Evolutionary conservation across 345 rosid genomes (phyloP), one percentile per base, ranked within the genome.

Genomic region (Syzygium oleosum): DNA sequence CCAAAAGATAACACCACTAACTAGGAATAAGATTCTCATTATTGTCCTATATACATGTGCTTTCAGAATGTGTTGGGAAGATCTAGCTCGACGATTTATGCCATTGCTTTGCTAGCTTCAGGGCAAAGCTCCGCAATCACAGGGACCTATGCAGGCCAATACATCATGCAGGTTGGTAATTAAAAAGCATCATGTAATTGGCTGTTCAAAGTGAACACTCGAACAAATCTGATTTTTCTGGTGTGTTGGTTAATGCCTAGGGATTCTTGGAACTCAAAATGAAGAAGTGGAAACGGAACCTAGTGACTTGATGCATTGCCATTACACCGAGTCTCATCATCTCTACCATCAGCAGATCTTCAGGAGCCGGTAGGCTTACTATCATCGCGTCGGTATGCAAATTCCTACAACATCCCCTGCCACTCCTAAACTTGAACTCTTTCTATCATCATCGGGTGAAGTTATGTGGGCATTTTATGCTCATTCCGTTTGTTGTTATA

Each of bases 121-220:
- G 96, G 96, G 46, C 46, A 43, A 43, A 43, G 46, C 46, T 43
- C 46, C 7, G 46, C 46, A 43, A 41, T 41, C 43, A 7, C 98
- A 95, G 98, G 96, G 43, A 95, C 98, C 14, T 95, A 92, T 53
- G 98, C 96, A 15, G 97, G 97, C 63, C 95, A 95, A 73, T 95
- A 22, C 85, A 90, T 95, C 85, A 94, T 95, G 95, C 93, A 95
- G 95, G 96, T 91, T 27, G 88, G 6, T 10, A 52, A 9, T 31
- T 22, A 31, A 52, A 12, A 73, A 55, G 22, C 22, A 10, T 55
- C 59, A 8, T 55, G 59, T 55, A 22, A 55, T 22, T 55, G 8
- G 59, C 27, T 21, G 23, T 21, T 21, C 22, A 55, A 55, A 55
- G 59, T 21, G 59, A 22, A 55, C 59, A 55, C 27, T 55, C 9